Conservation (phyloP, 106 monocot species). For the Triglochin maritima region DNA sequence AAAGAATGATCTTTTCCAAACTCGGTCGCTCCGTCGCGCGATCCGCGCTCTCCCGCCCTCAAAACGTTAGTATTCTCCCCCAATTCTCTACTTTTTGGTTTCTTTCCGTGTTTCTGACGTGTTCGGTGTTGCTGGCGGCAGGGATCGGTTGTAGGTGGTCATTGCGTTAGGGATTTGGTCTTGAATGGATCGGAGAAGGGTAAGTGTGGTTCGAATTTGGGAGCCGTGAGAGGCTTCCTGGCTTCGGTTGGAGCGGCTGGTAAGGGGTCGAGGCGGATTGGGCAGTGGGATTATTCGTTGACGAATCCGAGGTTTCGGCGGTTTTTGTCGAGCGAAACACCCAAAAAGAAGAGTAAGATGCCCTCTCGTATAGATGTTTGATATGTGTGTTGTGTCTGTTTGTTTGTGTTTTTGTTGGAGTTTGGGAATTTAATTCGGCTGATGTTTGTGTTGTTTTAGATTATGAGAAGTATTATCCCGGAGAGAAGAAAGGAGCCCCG, state of each 20-base stretch:
- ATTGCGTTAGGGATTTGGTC: conserved; percentile 7
- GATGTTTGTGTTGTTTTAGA: conserved; percentile 27
- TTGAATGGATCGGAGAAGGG: not conserved
- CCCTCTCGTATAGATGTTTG: not conserved
- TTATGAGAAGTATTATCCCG: conserved; percentile 75
- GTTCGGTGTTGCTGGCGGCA: not conserved
- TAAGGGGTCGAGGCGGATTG: conserved; percentile 6
- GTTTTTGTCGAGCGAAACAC: conserved; percentile 52
- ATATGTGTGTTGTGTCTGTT: not conserved
- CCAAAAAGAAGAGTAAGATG: conserved; percentile 56
- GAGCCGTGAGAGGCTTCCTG: conserved; percentile 24
- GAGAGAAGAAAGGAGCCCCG: conserved; percentile 58
- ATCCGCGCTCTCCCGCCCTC: conserved; percentile 34
- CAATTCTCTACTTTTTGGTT: not conserved
- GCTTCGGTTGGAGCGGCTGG: conserved; percentile 17
- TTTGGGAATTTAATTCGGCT: not conserved
- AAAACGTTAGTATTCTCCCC: conserved; percentile 17
- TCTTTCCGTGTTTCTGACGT: not conserved
- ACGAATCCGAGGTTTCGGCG: conserved; percentile 52
- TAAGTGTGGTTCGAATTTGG: not conserved
- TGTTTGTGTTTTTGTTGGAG: not conserved
- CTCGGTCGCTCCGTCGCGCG: conserved; percentile 46
- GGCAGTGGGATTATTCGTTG: conserved; percentile 49
- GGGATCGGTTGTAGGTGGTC: conserved; percentile 4
- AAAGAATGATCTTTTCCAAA: conserved; percentile 50